Conservation (phyloP, 805 yeast genomes). For the Lachancea sp. region DNA sequence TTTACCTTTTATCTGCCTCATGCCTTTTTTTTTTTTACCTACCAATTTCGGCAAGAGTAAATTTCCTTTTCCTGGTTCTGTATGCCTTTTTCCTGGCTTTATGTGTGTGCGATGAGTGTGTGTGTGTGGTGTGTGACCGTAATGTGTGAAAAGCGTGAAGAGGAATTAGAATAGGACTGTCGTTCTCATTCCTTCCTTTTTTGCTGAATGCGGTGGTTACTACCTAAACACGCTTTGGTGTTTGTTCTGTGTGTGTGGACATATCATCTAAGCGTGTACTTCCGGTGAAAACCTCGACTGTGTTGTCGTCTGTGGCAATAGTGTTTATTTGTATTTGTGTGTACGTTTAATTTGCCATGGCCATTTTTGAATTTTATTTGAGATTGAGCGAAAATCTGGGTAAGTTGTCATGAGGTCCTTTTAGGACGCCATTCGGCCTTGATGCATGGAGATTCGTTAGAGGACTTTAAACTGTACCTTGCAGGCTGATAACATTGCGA, state of each 20-base stretch:
- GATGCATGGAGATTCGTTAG: too few species aligned
- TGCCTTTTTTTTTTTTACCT: not conserved
- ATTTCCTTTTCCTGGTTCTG: not conserved
- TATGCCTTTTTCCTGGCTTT: slow-evolving; percentile 2
- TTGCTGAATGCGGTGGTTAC: too few species aligned
- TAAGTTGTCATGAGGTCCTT: too few species aligned
- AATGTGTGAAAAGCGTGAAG: too few species aligned
- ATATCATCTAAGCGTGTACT: too few species aligned
- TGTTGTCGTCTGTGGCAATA: slow-evolving; percentile 1
- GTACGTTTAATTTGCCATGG: slow-evolving; percentile 2
- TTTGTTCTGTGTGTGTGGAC: slow-evolving; percentile 4
- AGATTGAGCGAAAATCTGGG: not conserved
- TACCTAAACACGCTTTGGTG: too few species aligned
- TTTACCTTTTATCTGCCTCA: not conserved
- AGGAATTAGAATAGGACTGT: too few species aligned
- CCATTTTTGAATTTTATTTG: not conserved
- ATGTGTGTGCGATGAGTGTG: slow-evolving; percentile 12
- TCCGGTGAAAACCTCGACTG: not conserved
- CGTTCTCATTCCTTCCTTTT: too few species aligned
- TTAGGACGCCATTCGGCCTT: too few species aligned
- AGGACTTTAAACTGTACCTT: too few species aligned
- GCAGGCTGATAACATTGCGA: too few species aligned
- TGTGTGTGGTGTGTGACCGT: slow-evolving; percentile 9
- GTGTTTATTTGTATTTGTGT: slow-evolving; percentile 8
- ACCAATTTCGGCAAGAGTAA: not conserved